Evolutionary conservation across 2,329 filamentous ascomycete genomes (phyloP), one percentile per base, ranked within the genome.

Genomic region (Trichoderma endophyticum): DNA sequence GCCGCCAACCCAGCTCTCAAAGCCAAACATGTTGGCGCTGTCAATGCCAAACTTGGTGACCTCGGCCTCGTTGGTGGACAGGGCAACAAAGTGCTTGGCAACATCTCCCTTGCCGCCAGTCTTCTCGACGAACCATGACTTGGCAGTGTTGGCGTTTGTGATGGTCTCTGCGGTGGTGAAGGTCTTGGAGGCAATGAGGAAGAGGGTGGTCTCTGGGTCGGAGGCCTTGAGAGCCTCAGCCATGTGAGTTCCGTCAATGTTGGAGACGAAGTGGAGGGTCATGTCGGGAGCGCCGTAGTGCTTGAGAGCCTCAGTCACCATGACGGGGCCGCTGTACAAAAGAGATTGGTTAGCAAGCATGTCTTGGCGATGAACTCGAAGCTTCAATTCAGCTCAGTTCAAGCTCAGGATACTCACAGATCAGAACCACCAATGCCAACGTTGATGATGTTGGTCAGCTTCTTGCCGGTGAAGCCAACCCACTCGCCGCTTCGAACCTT

Each of bases 41-140:
- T 98, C 95, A 79, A 99, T 99, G 76, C 96, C 96, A 79, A 99
- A 99, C 88, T 98, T 98, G 84, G 93, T 94, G 74, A 99, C 96
- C 86, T 98, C 95, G 69, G 86, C 82, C 85, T 95, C 93, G 84
- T 99, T 99, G 82, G 96, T 99, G 64, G 96, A 98, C 68, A 99
- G 90, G 60, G 96, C 96, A 72, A 98, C 96, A 80, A 99, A 99
- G 88, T 99, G 96, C 89, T 98, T 99, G 77, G 96, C 94, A 77
- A 99, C 97, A 32, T 97, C 92, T 73, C 88, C 90, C 90, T 96
- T 84, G 88, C 92, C 82, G 81, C 82, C 87, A 0, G 89, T 90
- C 85, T 91, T 90, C 84, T 97, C 88, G 77, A 98, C 88, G 90
- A 99, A 99, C 96, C 96, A 99, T 67, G 88, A 84, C 89, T 99